Percentiles rank a stretch among this genome's conserved stretches.
These are phyloP conservation scores for Fusarium sp. DNA, from an alignment of 2,329 filamentous ascomycete species.

Conservation along the genomic window DNA sequence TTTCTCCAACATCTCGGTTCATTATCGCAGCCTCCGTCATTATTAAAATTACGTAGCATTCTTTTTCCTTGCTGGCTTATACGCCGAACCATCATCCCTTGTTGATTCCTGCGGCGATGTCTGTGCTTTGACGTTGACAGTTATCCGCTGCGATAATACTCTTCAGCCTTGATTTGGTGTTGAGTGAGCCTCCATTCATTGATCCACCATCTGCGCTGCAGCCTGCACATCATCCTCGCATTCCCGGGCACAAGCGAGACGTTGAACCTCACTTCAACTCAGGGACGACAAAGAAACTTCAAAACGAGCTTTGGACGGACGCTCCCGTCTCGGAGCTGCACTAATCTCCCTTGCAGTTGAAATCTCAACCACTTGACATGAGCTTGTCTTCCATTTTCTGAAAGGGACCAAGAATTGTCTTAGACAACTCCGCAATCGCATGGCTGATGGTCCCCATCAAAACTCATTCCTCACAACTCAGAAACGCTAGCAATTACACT, in stretches of 20 bases:
- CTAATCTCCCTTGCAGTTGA: slow-evolving; percentile 21
- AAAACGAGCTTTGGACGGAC: slow-evolving; percentile 14
- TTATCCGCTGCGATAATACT: neutral
- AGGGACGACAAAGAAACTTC: slow-evolving; percentile 9
- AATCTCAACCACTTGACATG: slow-evolving; percentile 9
- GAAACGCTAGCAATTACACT: slow-evolving; percentile 27
- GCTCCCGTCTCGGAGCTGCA: slow-evolving; percentile 12
- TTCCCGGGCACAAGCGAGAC: slow-evolving; percentile 20
- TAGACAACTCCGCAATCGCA: slow-evolving; percentile 28
- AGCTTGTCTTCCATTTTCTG: slow-evolving; percentile 11
- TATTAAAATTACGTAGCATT: slow-evolving; percentile 34
- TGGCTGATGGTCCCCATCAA: slow-evolving; percentile 1
- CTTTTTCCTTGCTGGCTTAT: slow-evolving; percentile 19
- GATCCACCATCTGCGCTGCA: slow-evolving; percentile 20
- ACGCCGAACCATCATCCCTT: slow-evolving; percentile 12
- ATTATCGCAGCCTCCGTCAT: slow-evolving; percentile 24
- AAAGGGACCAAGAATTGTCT: slow-evolving; percentile 16
- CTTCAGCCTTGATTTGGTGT: neutral
- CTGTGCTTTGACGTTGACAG: neutral
- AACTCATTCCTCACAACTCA: neutral
- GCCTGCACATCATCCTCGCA: slow-evolving; percentile 28
- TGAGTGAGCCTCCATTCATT: neutral
- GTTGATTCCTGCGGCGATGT: neutral
- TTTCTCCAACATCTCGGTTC: slow-evolving; percentile 41
- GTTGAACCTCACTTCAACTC: neutral